Base-by-base conservation (phyloP, 1,284 basidiomycete genomes). In the Apiotrichum akiyoshidainum region DNA sequence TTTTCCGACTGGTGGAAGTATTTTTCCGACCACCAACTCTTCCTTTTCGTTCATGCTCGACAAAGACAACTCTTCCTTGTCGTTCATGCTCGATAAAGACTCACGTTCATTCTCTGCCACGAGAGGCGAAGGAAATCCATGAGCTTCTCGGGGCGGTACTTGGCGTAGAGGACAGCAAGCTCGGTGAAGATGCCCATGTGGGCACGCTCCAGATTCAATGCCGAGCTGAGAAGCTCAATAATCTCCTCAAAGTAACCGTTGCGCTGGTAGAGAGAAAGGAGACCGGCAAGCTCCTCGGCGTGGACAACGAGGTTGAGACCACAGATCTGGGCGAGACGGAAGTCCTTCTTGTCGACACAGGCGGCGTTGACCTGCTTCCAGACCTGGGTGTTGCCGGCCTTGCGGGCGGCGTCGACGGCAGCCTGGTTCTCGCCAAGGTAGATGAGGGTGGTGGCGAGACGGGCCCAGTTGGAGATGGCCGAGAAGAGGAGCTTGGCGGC, bases 341-440 rank as follows among this genome's bases (percentile, higher is more conserved):
- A 99, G 76, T 99, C 96, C 65, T 85, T 81, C 82, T 98, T 97
- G 82, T 96, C 93, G 57, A 99, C 87, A 80, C 96, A 99, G 44
- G 96, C 96, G 22, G 93, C 91, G 69, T 99, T 95, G 60, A 99
- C 96, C 78, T 99, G 96, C 81, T 98, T 98, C 96, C 96, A 99
- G n/a, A 99, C 96, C 88, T 96, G 92, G 12, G 96, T 99, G 77
- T 99, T 99, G 35, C 96, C 96, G 19, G 96, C 96, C 78, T 99
- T 99, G 64, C 96, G 84, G 19, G 96, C 96, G 64, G 95, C 96
- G 79, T 99, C 96, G 19, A 99, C 96, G 19, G 96, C 96, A 54
- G 90, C 86, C 78, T 98, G 95, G 77, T 97, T 98, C 80, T 99
- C 95, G 57, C 92, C 91, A 52, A 99, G 85, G 80, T 99, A 99